These are phyloP conservation scores for Trichosporon coremiiforme DNA, from an alignment of 1,284 basidiomycete species.

Conservation along the genomic window DNA sequence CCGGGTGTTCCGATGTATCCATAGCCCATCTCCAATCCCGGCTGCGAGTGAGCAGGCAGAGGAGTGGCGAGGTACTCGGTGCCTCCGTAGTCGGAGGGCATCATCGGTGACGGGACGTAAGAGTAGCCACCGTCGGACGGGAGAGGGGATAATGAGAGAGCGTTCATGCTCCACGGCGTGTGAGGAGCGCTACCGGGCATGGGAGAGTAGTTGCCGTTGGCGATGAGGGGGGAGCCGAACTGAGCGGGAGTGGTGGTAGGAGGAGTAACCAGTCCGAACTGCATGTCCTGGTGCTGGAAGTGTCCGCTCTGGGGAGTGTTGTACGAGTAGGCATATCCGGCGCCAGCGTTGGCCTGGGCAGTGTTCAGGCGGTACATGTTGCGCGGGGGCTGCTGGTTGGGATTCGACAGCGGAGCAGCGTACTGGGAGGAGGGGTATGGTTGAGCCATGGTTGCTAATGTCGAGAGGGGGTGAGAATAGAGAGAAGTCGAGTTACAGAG, in stretches of 20 bases:
- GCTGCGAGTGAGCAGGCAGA: constrained; percentile 14
- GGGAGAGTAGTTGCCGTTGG: constrained; percentile 22
- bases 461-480: not conserved
- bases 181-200: constrained; percentile 21
- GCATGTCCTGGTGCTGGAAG: constrained; percentile 25
- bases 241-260: constrained; percentile 26
- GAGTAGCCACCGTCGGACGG: constrained; percentile 21
- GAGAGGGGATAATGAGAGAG: constrained; percentile 24
- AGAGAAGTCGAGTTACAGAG: not conserved
- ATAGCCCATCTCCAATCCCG: constrained; percentile 20
- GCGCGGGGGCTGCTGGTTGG: constrained; percentile 23
- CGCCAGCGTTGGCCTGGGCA: not conserved
- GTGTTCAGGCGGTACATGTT: constrained; percentile 26
- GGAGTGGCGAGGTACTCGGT: constrained; percentile 12
- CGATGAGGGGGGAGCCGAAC: constrained; percentile 29
- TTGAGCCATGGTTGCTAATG: constrained; percentile 31
- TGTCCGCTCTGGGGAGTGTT: constrained; percentile 21
- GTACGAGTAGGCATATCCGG: not conserved
- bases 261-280: constrained; percentile 29
- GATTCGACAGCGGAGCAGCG: constrained; percentile 5
- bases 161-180: constrained; percentile 30
- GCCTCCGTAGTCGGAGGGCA: constrained; percentile 22
- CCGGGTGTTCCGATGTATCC: constrained; percentile 21
- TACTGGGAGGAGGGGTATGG: constrained; percentile 28
- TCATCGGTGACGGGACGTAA: constrained; percentile 25